Conservation (phyloP, 1,139 yeast genomes). For the Debaryomycetaceae sp. region DNA sequence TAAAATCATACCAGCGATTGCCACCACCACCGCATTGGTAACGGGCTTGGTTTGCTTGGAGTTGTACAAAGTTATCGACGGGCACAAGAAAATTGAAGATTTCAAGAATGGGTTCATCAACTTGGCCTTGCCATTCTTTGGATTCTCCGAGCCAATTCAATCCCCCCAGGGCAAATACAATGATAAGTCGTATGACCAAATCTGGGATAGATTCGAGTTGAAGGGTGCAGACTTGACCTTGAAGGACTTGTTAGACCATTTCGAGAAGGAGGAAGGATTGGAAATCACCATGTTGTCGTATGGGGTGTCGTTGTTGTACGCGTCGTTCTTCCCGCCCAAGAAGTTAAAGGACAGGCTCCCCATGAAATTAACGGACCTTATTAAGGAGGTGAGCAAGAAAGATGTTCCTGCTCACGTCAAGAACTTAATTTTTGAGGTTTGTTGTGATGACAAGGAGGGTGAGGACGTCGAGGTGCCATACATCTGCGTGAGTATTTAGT, state of each 20-base stretch:
- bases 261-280: slow-evolving; percentile 76
- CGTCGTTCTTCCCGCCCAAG: slow-evolving; percentile 90
- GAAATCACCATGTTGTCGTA: slow-evolving; percentile 88
- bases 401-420: slow-evolving; percentile 73
- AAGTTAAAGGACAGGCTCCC: slow-evolving; percentile 75
- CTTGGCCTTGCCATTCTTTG: slow-evolving; percentile 93
- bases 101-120: slow-evolving; percentile 93
- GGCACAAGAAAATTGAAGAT: slow-evolving; percentile 69
- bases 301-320: slow-evolving; percentile 85
- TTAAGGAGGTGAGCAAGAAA: slow-evolving; percentile 79
- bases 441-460: slow-evolving; percentile 88
- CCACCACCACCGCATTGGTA: slow-evolving; percentile 95
- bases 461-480: slow-evolving; percentile 96
- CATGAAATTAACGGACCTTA: slow-evolving; percentile 66
- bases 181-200: slow-evolving; percentile 73
- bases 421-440: slow-evolving; percentile 79
- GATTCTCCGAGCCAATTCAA: slow-evolving; percentile 92
- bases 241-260: slow-evolving; percentile 69
- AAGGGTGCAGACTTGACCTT: slow-evolving; percentile 71
- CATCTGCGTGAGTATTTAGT: slow-evolving; percentile 46
- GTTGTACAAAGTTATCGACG: slow-evolving; percentile 82
- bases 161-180: slow-evolving; percentile 82
- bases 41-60: slow-evolving; percentile 94
- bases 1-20: slow-evolving; percentile 96
- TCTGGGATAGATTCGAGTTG: slow-evolving; percentile 93